Evolutionary conservation across 2,329 filamentous ascomycete species (phyloP).

Genomic region (Apiospora kogelbergensis): DNA sequence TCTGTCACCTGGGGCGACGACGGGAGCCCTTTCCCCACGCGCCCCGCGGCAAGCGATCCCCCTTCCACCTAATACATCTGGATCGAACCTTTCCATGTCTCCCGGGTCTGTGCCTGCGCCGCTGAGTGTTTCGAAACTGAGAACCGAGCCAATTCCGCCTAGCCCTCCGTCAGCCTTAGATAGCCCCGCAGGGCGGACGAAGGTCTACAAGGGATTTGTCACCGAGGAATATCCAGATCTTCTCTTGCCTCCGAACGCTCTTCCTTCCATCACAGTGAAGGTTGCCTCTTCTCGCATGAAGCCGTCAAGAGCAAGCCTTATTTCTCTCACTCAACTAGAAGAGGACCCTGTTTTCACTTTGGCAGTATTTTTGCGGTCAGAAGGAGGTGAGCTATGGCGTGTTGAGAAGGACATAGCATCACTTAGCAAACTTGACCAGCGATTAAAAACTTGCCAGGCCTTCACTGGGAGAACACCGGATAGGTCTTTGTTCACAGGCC

Average conservation of each 20-base stretch:
- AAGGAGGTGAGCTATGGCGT: slow-evolving; percentile 82
- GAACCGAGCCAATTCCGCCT: slow-evolving; percentile 23
- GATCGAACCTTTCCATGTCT: slow-evolving; percentile 56
- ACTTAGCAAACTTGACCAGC: slow-evolving; percentile 77
- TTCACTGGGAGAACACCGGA: slow-evolving; percentile 82
- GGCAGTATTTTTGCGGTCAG: slow-evolving; percentile 76
- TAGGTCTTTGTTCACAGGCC: slow-evolving; percentile 81
- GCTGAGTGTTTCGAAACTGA: slow-evolving; percentile 37
- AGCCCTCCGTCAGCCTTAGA: slow-evolving; percentile 33
- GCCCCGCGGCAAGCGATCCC: slow-evolving; percentile 73
- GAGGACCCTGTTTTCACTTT: slow-evolving; percentile 94
- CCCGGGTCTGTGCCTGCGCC: slow-evolving; percentile 42
- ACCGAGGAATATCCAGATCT: slow-evolving; percentile 87
- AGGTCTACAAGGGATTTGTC: slow-evolving; percentile 74
- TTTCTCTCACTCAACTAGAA: slow-evolving; percentile 77
- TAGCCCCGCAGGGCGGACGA: slow-evolving; percentile 43
- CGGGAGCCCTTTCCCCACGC: slow-evolving; percentile 67
- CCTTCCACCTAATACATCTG: slow-evolving; percentile 63
- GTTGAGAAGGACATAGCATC: slow-evolving; percentile 89
- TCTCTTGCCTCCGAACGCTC: slow-evolving; percentile 81
- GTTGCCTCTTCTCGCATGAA: slow-evolving; percentile 95
- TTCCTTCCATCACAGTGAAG: slow-evolving; percentile 80
- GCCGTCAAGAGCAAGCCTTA: slow-evolving; percentile 81
- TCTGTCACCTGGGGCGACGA: slow-evolving; percentile 60
- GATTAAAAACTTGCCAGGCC: slow-evolving; percentile 70